Base-by-base conservation (phyloP, 139 green algal genomes). In the Chlorella sorokiniana region DNA sequence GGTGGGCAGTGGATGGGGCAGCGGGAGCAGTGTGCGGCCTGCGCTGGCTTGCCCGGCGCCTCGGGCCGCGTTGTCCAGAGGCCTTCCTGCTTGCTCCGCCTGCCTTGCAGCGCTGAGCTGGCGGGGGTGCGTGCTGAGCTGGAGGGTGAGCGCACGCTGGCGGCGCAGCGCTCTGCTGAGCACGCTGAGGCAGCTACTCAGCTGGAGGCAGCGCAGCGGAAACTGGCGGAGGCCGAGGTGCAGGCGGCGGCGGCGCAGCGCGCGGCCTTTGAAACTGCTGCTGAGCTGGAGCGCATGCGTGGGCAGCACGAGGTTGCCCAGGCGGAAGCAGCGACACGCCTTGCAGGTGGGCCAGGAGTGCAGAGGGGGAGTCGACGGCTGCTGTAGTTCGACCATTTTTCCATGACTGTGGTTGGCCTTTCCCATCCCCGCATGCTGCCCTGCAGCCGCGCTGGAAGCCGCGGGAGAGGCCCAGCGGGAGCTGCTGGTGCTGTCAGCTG, bases 301-400 rank as follows among this genome's bases (percentile, higher is more conserved):
- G 76, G 82, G 5, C 76, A 83, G 22, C 83, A 82, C 45, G 69
- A 83, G 38, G 45, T 74, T 1, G 38, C 69, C 44, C 75, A 68
- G 48, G 31, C 33, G 4, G 65, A 48, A 4, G 65, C 67, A 18
- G 78, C 78, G 1, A 35, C 22, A 18, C 45, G 78, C 51, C 56
- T 77, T 20, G 68, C 37, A 23, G 78, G 45, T 52, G 27, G 22
- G 45, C 22, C 11, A 31, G 52, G 14, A 16, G 8, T 3, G 9
- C 4, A 27, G 22, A 11, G 38, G 6, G 31, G 1, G 35, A 14
- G 22, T 35, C 25, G 33, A 45, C 20, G n/a, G n/a, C n/a, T n/a
- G n/a, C n/a, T n/a, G n/a, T n/a, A n/a, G n/a, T n/a, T n/a, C n/a
- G n/a, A n/a, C 14, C 16, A 16, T 56, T 11, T 25, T 11, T 11